Percentiles rank a stretch among this genome's conserved stretches.
phyloP scores from a whole-genome alignment of 228 moss, liverwort and hornwort species.

The Sphagnum magellanicum region DNA sequence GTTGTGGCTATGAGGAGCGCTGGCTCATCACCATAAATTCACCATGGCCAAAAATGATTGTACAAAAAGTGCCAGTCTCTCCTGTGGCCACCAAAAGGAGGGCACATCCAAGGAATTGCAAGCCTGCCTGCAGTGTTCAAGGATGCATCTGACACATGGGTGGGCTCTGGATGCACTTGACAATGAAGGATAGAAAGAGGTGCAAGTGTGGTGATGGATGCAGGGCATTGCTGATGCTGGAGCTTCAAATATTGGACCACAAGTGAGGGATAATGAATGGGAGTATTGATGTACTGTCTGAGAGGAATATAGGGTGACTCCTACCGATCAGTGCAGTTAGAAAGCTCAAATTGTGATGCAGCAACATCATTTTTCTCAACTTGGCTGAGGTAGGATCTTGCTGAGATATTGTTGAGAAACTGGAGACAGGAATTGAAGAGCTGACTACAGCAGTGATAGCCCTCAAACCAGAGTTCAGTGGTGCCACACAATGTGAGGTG shows the following conservation, averaged over 20 bases:
- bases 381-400: constrained; percentile 35
- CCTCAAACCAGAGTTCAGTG: constrained; percentile 61
- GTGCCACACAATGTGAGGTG: constrained; percentile 70
- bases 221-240: constrained; percentile 96
- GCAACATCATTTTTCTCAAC: constrained; percentile 59
- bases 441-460: constrained; percentile 54
- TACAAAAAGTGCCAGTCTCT: constrained; percentile 97
- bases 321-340: constrained; percentile 51
- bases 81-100: constrained; percentile 87
- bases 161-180: constrained; percentile 95
- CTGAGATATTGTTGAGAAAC: constrained; percentile 15
- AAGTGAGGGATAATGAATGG: constrained; percentile 64
- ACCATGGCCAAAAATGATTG: constrained; percentile 94
- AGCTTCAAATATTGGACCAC: constrained; percentile 98
- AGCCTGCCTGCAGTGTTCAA: constrained; percentile 85
- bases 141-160: constrained; percentile 82
- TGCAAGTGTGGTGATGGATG: constrained; percentile 93
- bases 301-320: constrained; percentile 72
- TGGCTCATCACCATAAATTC: constrained; percentile 87
- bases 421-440: constrained; percentile 20
- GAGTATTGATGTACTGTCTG: constrained; percentile 64
- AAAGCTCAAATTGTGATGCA: constrained; percentile 39
- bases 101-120: constrained; percentile 70
- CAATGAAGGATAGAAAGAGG: constrained; percentile 93
- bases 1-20: constrained; percentile 83